Base-by-base conservation (phyloP, 202 grass and related monocot species). In the Bolboschoenoplectus hybrid region DNA sequence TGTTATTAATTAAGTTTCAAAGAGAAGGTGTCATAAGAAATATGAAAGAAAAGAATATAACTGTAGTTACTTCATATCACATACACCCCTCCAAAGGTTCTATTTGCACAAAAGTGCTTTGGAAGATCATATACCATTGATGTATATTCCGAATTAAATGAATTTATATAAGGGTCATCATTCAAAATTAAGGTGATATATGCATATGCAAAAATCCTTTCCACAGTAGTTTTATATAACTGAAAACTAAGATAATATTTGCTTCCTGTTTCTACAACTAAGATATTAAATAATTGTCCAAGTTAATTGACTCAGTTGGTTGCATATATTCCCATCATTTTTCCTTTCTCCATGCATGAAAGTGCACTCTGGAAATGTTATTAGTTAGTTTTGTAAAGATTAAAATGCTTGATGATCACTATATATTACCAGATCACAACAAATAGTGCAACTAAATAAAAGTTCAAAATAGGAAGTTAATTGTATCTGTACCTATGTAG, bases 401-500 rank as follows among this genome's bases (percentile, higher is more conserved):
- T n/a, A 17, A 68, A 41, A 16, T 70, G 16, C 2, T 70, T 45
- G 40, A 70, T 70, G 16, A 70, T n/a, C 5, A 2, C 3, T 44
- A 3, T 69, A 34, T 26, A 26, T 16, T 19, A 80, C 14, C 7
- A 61, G 11, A 83, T 83, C 81, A 50, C 1, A 69, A 60, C 13
- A 41, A 80, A 34, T 40, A 56, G 44, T 46, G 67, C 34, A 77
- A 73, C 14, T 26, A 52, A 56, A 79, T n/a, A 80, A 6, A 52
- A 44, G 0, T 35, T 36, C 13, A 44, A 62, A 13, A 17, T 17
- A 16, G 70, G 0, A 36, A 41, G 10, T 53, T 14, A 17, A n/a
- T n/a, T n/a, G n/a, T 17, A 78, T 78, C 45, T 1, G 19, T 88
- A 97, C 95, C 92, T 9, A 97, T 86, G 86, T 93, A 97, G 87